phyloP scores from a whole-genome alignment of 371 early-diverging fungal species.

The Chytridium lagenaria region DNA sequence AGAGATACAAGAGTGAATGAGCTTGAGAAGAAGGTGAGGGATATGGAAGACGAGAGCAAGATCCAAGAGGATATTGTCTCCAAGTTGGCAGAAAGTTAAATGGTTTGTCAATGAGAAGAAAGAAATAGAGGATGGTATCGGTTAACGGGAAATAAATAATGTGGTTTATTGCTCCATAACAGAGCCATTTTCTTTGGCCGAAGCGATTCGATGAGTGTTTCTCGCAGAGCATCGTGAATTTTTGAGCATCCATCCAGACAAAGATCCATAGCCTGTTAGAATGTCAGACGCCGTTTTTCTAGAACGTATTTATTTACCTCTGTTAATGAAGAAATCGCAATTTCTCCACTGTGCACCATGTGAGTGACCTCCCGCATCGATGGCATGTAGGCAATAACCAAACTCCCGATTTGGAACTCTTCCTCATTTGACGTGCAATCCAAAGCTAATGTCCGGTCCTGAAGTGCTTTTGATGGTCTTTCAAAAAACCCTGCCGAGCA shows the following conservation, averaged over 20 bases:
- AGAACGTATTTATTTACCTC: conserved; percentile 55
- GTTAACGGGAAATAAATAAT: background rate
- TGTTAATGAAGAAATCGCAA: conserved; percentile 42
- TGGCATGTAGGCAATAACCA: conserved; percentile 89
- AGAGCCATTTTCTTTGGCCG: background rate
- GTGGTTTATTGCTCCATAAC: background rate
- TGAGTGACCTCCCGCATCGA: conserved; percentile 86
- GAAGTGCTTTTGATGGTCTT: conserved; percentile 58
- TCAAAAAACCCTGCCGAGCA: conserved; percentile 68
- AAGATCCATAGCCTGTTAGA: conserved; percentile 77
- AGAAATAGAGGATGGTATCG: background rate
- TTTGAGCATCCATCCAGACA: conserved; percentile 84
- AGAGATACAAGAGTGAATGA: conserved; percentile 18
- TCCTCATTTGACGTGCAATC: conserved; percentile 65
- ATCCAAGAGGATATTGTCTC: conserved; percentile 31
- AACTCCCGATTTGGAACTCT: conserved; percentile 64
- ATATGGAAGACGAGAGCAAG: conserved; percentile 24
- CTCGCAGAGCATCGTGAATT: conserved; percentile 62
- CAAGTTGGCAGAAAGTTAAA: conserved; percentile 27
- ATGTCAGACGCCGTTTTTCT: no score
- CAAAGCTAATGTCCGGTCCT: conserved; percentile 57
- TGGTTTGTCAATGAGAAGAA: conserved; percentile 17
- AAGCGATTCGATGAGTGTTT: background rate
- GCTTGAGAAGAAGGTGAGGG: conserved; percentile 17
- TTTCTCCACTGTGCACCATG: conserved; percentile 81